These are phyloP conservation scores for Penicillium concentricum DNA, from an alignment of 2,329 filamentous ascomycete genomes.

Conservation along the genomic window DNA sequence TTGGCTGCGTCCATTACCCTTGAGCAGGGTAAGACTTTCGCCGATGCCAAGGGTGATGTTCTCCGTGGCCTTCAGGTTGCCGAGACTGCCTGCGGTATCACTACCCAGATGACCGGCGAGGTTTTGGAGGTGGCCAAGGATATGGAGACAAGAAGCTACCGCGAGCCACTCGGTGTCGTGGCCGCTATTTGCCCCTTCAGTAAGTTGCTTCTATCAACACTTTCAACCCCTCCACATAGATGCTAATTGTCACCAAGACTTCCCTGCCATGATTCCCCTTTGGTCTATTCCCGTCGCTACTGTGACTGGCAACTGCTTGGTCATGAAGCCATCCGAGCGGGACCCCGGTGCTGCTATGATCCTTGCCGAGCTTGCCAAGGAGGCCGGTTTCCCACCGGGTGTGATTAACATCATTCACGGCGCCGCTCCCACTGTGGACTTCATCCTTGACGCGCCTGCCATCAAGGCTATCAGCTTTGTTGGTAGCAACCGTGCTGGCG, in stretches of 20 bases:
- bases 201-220: constrained; percentile 35
- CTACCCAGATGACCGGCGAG: constrained; percentile 64
- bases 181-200: constrained; percentile 67
- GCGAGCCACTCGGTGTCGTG: constrained; percentile 63
- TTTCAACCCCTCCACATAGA: background rate
- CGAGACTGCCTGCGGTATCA: constrained; percentile 66
- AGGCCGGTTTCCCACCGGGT: constrained; percentile 64
- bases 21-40: constrained; percentile 68
- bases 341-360: constrained; percentile 67
- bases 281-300: constrained; percentile 66
- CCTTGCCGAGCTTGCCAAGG: constrained; percentile 61
- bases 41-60: constrained; percentile 66
- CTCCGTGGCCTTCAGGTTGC: constrained; percentile 65
- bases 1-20: constrained; percentile 65
- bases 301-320: constrained; percentile 63
- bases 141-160: constrained; percentile 67
- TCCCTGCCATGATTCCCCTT: constrained; percentile 69
- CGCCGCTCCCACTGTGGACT: constrained; percentile 64
- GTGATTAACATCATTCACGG: constrained; percentile 68
- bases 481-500: constrained; percentile 66
- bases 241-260: constrained; percentile 48
- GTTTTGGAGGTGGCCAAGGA: constrained; percentile 69
- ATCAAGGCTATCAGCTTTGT: constrained; percentile 71
- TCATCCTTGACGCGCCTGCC: constrained; percentile 65
- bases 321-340: constrained; percentile 66